Percentiles rank a stretch among this genome's conserved stretches.
phyloP scores from a whole-genome alignment of 1,284 basidiomycete genomes.

The Cutaneotrichosporon sp. region DNA sequence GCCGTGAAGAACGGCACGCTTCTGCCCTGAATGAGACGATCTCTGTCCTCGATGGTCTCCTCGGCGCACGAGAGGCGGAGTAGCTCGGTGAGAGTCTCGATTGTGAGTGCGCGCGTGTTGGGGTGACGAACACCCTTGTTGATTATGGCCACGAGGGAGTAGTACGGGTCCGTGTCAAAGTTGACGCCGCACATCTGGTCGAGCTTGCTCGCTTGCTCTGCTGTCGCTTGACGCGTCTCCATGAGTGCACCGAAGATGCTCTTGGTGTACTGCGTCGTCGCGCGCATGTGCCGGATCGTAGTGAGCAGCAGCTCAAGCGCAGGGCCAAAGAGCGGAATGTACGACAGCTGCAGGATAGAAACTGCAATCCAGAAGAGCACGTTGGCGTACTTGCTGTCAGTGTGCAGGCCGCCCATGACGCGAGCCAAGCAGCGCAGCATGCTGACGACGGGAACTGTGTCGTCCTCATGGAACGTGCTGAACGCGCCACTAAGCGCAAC shows the following conservation, averaged over 20 bases:
- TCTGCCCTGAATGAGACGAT: constrained; percentile 53
- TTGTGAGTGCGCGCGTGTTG: constrained; percentile 52
- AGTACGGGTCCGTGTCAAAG: constrained; percentile 73
- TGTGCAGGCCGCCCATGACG: constrained; percentile 64
- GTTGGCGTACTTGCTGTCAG: constrained; percentile 65
- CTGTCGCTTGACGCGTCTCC: constrained; percentile 60
- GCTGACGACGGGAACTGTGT: constrained; percentile 60
- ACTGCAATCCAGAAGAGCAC: constrained; percentile 82
- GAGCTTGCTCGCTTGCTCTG: constrained; percentile 66
- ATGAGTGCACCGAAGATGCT: constrained; percentile 56
- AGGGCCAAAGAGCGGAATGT: constrained; percentile 64
- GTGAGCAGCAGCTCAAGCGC: constrained; percentile 62
- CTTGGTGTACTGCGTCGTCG: constrained; percentile 52
- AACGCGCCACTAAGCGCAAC: constrained; percentile 53
- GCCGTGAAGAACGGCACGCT: constrained; percentile 76
- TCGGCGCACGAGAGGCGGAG: constrained; percentile 56
- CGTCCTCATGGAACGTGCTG: constrained; percentile 35
- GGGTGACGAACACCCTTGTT: constrained; percentile 78
- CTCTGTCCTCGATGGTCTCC: constrained; percentile 22
- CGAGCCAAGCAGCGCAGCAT: constrained; percentile 80
- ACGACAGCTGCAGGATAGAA: constrained; percentile 69
- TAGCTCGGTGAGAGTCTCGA: constrained; percentile 31
- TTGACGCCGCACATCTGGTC: constrained; percentile 69
- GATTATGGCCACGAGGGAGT: constrained; percentile 72
- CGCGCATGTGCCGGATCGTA: constrained; percentile 50